Evolutionary conservation across 2,329 filamentous ascomycete species (phyloP).

Genomic region (Neofusicoccum umdonicola): DNA sequence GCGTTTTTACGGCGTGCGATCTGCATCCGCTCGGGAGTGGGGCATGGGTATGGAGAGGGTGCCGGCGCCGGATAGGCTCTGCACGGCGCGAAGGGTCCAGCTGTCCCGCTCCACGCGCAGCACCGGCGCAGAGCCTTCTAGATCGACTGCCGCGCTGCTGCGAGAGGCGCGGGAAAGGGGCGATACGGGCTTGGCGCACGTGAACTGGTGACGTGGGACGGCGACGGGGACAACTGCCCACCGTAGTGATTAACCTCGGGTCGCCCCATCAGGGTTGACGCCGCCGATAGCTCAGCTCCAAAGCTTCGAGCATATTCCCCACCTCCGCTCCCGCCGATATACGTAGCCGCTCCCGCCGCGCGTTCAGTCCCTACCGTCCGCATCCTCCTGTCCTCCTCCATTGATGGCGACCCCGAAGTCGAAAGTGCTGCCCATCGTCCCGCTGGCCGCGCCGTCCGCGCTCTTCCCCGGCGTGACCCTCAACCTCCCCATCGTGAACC

Average conservation of each 20-base stretch:
- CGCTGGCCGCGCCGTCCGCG: slow-evolving; percentile 75
- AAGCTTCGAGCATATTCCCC: slow-evolving; percentile 10
- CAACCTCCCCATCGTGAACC: slow-evolving; percentile 77
- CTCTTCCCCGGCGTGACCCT: slow-evolving; percentile 83
- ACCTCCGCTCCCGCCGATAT: neutral
- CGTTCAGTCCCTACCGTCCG: neutral
- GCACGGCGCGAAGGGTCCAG: no score
- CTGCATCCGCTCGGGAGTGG: neutral
- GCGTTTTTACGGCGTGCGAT: neutral
- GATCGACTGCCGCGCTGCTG: no score
- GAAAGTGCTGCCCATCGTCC: slow-evolving; percentile 69
- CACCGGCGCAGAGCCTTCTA: no score
- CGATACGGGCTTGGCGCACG: neutral
- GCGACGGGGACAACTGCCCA: neutral
- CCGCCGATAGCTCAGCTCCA: neutral
- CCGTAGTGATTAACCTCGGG: neutral
- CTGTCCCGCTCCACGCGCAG: no score
- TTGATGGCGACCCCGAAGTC: slow-evolving; percentile 28
- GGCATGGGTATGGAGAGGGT: neutral
- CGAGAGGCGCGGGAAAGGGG: neutral
- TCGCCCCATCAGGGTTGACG: neutral
- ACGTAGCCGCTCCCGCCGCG: neutral
- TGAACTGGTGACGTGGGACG: neutral
- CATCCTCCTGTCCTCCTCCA: neutral
- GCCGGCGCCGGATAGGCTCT: no score